These are phyloP conservation scores for Tubosaeta sp. DNA, from an alignment of 768 basidiomycete genomes.

Conservation along the genomic window DNA sequence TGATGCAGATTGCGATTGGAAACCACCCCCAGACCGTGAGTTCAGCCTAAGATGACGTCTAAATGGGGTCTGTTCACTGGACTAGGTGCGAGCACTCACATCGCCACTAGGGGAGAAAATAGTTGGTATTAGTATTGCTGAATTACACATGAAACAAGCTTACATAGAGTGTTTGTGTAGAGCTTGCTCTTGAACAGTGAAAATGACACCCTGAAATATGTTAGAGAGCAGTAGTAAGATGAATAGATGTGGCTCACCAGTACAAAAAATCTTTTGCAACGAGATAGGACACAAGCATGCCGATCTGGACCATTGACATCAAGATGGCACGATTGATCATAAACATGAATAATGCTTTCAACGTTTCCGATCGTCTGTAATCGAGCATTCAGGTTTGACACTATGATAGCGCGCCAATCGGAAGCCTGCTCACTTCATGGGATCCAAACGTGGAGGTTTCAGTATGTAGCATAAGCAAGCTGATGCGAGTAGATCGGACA, in stretches of 20 bases:
- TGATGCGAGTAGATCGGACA: slow-evolving; percentile 13
- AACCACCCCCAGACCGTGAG: slow-evolving; percentile 5
- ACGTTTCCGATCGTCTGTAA: slow-evolving; percentile 9
- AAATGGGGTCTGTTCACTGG: not conserved
- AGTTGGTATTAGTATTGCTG: not conserved
- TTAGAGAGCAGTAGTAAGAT: not conserved
- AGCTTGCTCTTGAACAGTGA: slow-evolving; percentile 23
- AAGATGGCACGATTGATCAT: slow-evolving; percentile 17
- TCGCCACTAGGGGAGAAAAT: slow-evolving; percentile 8
- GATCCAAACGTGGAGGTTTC: slow-evolving; percentile 2
- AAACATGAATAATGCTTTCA: slow-evolving; percentile 15
- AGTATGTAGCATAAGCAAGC: slow-evolving; percentile 13
- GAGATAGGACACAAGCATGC: slow-evolving; percentile 14
- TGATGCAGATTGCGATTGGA: slow-evolving; percentile 1
- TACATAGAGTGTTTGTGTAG: slow-evolving; percentile 20
- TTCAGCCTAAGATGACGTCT: slow-evolving; percentile 9
- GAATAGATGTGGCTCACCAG: slow-evolving; percentile 7
- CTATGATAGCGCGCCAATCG: not conserved
- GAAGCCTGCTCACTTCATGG: slow-evolving; percentile 3
- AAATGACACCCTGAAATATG: slow-evolving; percentile 17
- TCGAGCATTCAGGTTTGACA: not conserved
- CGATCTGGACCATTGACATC: slow-evolving; percentile 16
- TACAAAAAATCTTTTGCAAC: slow-evolving; percentile 11
- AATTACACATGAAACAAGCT: not conserved
- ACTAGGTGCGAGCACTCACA: slow-evolving; percentile 2